Base-by-base conservation (phyloP, 148 eudicot genomes). In the Camellia lanceoleosa region DNA sequence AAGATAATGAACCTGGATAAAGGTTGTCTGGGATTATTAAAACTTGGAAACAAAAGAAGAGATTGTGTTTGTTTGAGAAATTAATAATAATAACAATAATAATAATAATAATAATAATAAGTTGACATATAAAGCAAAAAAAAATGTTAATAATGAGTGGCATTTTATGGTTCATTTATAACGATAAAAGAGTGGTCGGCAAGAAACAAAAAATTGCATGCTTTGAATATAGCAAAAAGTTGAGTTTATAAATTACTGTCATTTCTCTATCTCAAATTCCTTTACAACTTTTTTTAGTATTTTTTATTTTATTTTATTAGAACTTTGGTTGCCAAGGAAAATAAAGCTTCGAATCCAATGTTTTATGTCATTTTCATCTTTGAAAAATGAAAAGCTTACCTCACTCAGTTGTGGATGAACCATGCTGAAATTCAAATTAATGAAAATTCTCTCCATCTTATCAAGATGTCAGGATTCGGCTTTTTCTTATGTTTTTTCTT, bases 21-120 rank as follows among this genome's bases (percentile, higher is more conserved):
- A 76, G 79, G 55, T 63, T 76, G 79, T 76, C 70, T 46, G 43
- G 13, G 68, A 76, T 55, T 10, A 74, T 55, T 55, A 74, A 42
- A 73, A 73, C 62, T 19, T 2, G 16, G 56, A 23, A 19, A 61
- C 16, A n/a, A 30, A 30, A 61, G 3, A 63, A 63, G 7, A 63
- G 41, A 10, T 5, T 2, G 7, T 44, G 72, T 15, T 68, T 14
- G 73, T 15, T 42, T 43, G 52, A 6, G 52, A 68, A 1, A 30
- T 30, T 30, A 30, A 30, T 30, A 30, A 30, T 30, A 30, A 30
- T 30, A 30, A 43, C 44, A 68, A 5, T 68, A 68, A 68, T 30
- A 30, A 30, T 30, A 30, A 30, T 30, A 30, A 30, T 30, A 30
- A 43, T 68, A 68, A 5, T 68, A 68, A 68, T n/a, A 23, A 23